Conservation (phyloP, 805 yeast species). For the Pichia nakasei region DNA sequence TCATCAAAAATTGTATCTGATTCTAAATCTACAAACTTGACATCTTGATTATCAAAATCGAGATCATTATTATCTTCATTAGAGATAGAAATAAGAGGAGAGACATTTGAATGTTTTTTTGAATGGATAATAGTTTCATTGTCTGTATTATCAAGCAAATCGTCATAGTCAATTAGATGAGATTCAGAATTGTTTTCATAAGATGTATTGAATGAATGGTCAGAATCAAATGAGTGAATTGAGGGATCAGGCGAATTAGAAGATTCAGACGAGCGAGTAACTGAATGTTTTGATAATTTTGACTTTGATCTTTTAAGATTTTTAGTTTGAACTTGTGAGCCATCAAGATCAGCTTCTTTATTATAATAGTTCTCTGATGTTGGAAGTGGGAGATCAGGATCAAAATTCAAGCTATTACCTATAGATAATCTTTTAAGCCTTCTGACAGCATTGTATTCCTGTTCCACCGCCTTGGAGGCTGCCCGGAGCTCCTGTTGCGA, state of each 20-base stretch:
- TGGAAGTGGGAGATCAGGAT: slow-evolving; percentile 57
- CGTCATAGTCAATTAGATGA: neutral
- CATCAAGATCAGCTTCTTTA: neutral
- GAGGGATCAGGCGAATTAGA: neutral
- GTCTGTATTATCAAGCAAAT: neutral
- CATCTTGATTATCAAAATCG: slow-evolving; percentile 16
- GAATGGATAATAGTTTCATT: neutral
- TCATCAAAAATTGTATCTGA: slow-evolving; percentile 9
- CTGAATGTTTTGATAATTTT: slow-evolving; percentile 6
- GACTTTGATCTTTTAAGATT: slow-evolving; percentile 7
- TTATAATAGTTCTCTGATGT: slow-evolving; percentile 1
- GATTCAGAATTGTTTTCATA: neutral
- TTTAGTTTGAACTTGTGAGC: neutral
- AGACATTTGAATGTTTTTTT: neutral
- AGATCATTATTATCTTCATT: slow-evolving; percentile 13
- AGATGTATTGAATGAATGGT: neutral
- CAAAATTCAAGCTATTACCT: slow-evolving; percentile 51
- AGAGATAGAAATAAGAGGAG: neutral
- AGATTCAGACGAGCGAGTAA: neutral
- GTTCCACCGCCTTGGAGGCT: slow-evolving; percentile 72
- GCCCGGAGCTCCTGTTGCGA: slow-evolving; percentile 33
- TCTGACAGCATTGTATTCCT: slow-evolving; percentile 63
- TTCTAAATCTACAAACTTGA: slow-evolving; percentile 11
- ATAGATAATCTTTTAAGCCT: slow-evolving; percentile 67
- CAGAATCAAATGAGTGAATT: neutral